phyloP scores from a whole-genome alignment of 1,139 yeast species.

The Suhomyces maxii region DNA sequence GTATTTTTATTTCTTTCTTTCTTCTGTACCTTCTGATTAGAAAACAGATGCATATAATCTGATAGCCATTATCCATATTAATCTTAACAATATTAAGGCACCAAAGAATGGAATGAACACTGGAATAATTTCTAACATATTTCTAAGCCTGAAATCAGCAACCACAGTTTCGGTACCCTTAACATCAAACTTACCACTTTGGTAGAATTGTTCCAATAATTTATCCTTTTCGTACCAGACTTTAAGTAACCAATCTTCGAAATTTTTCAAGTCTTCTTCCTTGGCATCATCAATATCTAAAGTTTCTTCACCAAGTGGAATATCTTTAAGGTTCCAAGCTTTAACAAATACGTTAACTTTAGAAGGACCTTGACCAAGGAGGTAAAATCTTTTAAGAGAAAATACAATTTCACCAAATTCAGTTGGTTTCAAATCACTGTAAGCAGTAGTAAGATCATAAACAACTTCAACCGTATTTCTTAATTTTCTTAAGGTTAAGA shows the following conservation, averaged over 20 bases:
- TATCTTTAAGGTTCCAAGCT: conserved; percentile 56
- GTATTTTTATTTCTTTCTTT: too few species aligned
- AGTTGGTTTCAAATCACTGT: conserved; percentile 61
- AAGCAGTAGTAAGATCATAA: conserved; percentile 83
- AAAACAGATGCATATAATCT: not conserved
- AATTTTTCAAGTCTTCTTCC: conserved; percentile 42
- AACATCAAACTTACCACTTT: conserved; percentile 53
- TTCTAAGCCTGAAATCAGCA: conserved; percentile 15
- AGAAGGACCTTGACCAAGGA: conserved; percentile 72
- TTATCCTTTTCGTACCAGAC: conserved; percentile 83
- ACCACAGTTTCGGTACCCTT: conserved; percentile 17
- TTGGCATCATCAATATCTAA: conserved; percentile 47
- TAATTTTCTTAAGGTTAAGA: conserved; percentile 62
- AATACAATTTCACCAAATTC: conserved; percentile 79
- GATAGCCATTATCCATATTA: conserved; percentile 6
- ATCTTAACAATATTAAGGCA: conserved; percentile 8
- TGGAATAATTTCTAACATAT: conserved; percentile 16
- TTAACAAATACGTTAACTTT: conserved; percentile 64
- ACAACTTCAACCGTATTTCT: conserved; percentile 62
- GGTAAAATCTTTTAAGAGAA: conserved; percentile 62
- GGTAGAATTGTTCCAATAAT: conserved; percentile 59
- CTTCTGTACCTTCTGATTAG: not conserved
- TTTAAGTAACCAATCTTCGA: conserved; percentile 73
- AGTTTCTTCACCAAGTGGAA: conserved; percentile 61
- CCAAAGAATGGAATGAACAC: conserved; percentile 16